Conservation (phyloP, 495 filamentous ascomycete species). For the Aspergillus asperescens region DNA sequence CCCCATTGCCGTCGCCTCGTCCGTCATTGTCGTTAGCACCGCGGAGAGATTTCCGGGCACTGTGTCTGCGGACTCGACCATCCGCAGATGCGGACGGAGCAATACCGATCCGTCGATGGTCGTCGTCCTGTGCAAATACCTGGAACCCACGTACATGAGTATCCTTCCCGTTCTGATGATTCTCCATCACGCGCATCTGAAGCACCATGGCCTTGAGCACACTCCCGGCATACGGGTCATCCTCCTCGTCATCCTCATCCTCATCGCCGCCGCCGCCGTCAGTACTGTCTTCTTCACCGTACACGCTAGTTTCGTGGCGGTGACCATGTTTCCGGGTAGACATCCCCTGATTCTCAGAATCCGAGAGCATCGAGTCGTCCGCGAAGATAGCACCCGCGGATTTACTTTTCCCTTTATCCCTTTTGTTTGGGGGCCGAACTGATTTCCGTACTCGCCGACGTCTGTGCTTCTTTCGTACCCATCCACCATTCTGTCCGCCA, state of each 20-base stretch:
- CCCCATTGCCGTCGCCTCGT: conserved; percentile 18
- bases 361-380: conserved; percentile 9
- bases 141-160: conserved; percentile 93
- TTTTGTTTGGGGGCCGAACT: not conserved
- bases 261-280: conserved; percentile 38
- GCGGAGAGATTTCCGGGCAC: conserved; percentile 27
- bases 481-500: conserved; percentile 40
- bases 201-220: conserved; percentile 80
- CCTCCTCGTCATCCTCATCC: conserved; percentile 24
- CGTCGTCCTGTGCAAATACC: conserved; percentile 73
- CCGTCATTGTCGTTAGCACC: conserved; percentile 19
- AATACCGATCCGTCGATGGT: conserved; percentile 26
- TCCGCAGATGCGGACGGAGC: conserved; percentile 39
- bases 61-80: conserved; percentile 28
- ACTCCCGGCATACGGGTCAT: conserved; percentile 50
- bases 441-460: not conserved
- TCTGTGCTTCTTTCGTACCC: conserved; percentile 27
- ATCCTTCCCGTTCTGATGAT: conserved; percentile 99
- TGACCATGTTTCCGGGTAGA: not conserved
- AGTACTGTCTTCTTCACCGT: conserved; percentile 13
- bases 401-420: conserved; percentile 5
- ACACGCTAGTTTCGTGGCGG: not conserved
- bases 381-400: not conserved
- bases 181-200: conserved; percentile 83
- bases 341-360: not conserved